Conservation (phyloP, 257 asterid genomes). For the Nicotiana tabacum region DNA sequence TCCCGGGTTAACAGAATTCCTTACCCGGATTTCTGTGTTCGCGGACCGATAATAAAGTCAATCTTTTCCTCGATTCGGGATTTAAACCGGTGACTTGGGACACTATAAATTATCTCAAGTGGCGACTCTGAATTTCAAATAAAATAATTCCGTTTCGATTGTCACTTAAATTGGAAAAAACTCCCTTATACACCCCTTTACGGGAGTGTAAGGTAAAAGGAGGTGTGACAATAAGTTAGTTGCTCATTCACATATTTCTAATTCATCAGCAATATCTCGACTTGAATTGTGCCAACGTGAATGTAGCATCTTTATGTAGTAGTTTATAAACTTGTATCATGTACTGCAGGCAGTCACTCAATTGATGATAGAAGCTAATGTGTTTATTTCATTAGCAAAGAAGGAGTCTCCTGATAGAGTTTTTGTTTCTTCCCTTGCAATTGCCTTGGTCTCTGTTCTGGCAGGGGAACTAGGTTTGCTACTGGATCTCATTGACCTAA, state of each 20-base stretch:
- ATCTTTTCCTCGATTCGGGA: no score
- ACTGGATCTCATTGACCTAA: neutral
- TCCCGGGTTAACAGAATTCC: no score
- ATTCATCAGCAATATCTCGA: neutral
- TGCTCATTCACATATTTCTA: neutral
- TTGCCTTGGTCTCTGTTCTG: constrained; percentile 50
- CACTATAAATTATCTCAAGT: no score
- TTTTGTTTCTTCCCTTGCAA: constrained; percentile 30
- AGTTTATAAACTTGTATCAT: neutral
- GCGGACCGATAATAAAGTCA: no score
- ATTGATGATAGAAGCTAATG: constrained; percentile 29
- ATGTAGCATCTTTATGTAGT: neutral
- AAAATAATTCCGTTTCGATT: no score
- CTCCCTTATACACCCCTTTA: no score
- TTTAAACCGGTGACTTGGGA: no score
- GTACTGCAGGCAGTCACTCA: constrained; percentile 57
- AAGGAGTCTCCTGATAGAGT: constrained; percentile 35
- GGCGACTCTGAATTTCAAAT: no score
- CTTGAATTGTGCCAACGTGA: neutral
- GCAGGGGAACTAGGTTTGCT: constrained; percentile 69
- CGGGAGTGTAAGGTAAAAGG: no score
- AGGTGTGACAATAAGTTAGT: neutral
- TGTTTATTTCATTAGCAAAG: constrained; percentile 34
- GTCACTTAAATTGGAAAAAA: no score
- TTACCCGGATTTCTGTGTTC: no score